Conservation (phyloP, 306 rosid genomes). For the Acacia crassicarpa region DNA sequence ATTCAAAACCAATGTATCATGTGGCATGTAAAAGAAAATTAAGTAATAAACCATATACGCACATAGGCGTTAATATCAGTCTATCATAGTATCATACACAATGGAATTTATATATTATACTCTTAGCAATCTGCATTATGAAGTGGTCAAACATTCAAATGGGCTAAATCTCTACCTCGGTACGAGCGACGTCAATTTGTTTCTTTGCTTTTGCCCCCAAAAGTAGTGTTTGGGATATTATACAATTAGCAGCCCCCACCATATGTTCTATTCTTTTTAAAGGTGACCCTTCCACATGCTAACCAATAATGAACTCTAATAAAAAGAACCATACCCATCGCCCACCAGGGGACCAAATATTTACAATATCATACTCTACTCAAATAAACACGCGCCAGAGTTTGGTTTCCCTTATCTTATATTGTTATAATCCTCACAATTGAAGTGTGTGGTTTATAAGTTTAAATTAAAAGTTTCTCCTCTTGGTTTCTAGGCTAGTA, state of each 20-base stretch:
- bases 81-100: neutral
- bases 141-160: slow-evolving; percentile 51
- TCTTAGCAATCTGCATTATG: slow-evolving; percentile 21
- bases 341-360: neutral
- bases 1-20: neutral
- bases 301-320: slow-evolving; percentile 34
- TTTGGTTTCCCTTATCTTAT: neutral
- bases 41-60: neutral
- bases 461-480: too few relatives aligned
- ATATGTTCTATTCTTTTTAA: slow-evolving; percentile 30
- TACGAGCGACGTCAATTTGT: slow-evolving; percentile 59
- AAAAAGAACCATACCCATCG: slow-evolving; percentile 12
- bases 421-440: too few relatives aligned
- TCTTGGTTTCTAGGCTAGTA: too few relatives aligned
- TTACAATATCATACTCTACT: neutral
- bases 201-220: slow-evolving; percentile 11
- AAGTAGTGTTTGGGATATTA: neutral
- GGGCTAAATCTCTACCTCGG: slow-evolving; percentile 47
- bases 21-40: neutral
- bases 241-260: slow-evolving; percentile 32
- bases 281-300: slow-evolving; percentile 40
- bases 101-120: neutral
- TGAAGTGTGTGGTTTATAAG: too few relatives aligned
- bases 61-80: neutral
- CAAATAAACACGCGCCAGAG: neutral